phyloP scores from a whole-genome alignment of 306 rosid species.

The Pterocarpus santalinus region DNA sequence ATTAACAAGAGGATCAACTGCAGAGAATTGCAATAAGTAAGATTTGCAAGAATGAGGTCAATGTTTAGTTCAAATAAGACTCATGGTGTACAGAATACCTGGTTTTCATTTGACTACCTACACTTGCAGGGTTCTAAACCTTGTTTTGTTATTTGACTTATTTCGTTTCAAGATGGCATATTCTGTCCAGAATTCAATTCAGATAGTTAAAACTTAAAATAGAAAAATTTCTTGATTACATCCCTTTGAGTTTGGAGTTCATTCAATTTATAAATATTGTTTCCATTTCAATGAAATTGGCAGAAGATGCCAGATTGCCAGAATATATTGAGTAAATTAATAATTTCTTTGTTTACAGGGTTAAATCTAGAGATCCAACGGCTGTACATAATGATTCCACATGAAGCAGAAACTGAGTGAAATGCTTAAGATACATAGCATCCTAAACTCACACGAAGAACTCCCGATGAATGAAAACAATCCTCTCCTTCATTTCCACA shows the following conservation, averaged over 20 bases:
- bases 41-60: constrained; percentile 10
- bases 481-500: constrained; percentile 75
- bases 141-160: neutral
- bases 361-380: neutral
- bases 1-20: neutral
- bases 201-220: too few relatives aligned
- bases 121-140: neutral
- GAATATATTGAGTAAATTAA: too few relatives aligned
- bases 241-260: neutral
- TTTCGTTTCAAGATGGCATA: neutral
- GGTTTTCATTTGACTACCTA: neutral
- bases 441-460: constrained; percentile 90
- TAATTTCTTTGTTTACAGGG: too few relatives aligned
- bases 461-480: constrained; percentile 78
- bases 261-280: neutral
- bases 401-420: constrained; percentile 8
- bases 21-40: neutral
- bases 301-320: neutral
- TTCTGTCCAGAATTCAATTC: constrained; percentile 6
- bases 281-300: neutral
- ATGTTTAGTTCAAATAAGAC: constrained; percentile 11
- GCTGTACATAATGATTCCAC: neutral
- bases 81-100: neutral
- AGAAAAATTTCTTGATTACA: neutral
- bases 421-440: constrained; percentile 69